These are phyloP conservation scores for Penicillium nordicum DNA, from an alignment of 2,329 filamentous ascomycete species.

Conservation along the genomic window DNA sequence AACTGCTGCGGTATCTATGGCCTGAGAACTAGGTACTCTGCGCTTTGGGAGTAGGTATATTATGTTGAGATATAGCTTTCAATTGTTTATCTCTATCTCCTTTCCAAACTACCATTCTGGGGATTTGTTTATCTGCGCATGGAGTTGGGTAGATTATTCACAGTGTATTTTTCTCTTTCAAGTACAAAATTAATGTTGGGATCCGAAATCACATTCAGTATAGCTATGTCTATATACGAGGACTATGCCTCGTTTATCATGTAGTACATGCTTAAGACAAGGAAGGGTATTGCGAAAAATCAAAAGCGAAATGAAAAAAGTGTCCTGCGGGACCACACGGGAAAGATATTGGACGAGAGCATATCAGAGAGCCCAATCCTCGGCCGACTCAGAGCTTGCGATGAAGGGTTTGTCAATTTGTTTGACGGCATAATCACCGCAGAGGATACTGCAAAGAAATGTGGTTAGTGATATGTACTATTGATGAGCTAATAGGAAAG, in stretches of 20 bases:
- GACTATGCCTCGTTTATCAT: not conserved
- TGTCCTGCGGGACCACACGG: not conserved
- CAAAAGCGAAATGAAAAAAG: not conserved
- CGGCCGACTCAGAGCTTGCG: slow-evolving; percentile 64
- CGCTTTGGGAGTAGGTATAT: not conserved
- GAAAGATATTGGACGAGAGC: not conserved
- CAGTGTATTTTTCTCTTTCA: not conserved
- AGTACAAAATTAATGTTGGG: not conserved
- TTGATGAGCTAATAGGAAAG: not conserved
- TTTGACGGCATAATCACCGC: slow-evolving; percentile 92
- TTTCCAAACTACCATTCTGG: not conserved
- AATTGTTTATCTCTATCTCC: not conserved
- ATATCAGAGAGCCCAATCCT: slow-evolving; percentile 73
- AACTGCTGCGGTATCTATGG: slow-evolving; percentile 34
- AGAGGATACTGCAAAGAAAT: slow-evolving; percentile 66
- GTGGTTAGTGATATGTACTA: slow-evolving; percentile 20
- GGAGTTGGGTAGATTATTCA: slow-evolving; percentile 1
- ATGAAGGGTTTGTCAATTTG: slow-evolving; percentile 93
- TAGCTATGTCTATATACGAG: slow-evolving; percentile 4
- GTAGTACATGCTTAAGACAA: slow-evolving; percentile 2
- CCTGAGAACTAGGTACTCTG: slow-evolving; percentile 8
- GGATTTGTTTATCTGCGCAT: slow-evolving; percentile 1
- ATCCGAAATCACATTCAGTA: slow-evolving; percentile 1
- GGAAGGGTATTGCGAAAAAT: slow-evolving; percentile 12
- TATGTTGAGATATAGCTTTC: not conserved